Percentiles rank a stretch among this genome's conserved stretches.
phyloP scores from a whole-genome alignment of 2,329 filamentous ascomycete genomes.

The Epichloe glyceriae region DNA sequence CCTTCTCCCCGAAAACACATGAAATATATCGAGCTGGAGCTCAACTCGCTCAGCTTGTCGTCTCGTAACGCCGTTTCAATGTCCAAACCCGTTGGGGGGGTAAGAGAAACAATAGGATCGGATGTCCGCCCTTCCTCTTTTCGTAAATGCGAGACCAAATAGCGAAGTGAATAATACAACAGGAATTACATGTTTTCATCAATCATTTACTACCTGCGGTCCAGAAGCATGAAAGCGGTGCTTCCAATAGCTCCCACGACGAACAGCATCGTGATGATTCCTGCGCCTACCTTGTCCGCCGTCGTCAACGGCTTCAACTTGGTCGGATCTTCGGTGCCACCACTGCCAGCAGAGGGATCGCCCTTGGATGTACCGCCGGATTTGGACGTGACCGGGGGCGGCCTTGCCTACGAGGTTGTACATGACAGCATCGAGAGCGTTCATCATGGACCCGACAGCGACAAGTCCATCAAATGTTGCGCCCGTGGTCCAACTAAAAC shows the following conservation, averaged over 20 bases:
- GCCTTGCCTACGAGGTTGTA: conserved; percentile 39
- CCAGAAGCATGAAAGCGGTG: conserved; percentile 34
- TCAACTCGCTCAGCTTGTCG: background rate
- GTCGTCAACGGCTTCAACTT: conserved; percentile 27
- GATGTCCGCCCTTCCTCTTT: background rate
- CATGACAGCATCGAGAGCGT: conserved; percentile 49
- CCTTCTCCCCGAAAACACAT: background rate
- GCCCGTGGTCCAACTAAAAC: conserved; percentile 47
- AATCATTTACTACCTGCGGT: conserved; percentile 8
- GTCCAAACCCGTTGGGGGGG: background rate
- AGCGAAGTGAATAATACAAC: background rate
- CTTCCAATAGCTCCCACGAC: conserved; percentile 35
- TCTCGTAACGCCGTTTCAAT: conserved; percentile 1
- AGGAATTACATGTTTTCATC: background rate
- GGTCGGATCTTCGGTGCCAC: conserved; percentile 16
- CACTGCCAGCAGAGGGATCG: conserved; percentile 21
- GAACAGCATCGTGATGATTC: conserved; percentile 39
- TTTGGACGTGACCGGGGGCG: conserved; percentile 34
- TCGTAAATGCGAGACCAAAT: background rate
- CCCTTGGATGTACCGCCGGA: conserved; percentile 48
- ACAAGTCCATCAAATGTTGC: conserved; percentile 42
- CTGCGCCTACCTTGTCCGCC: conserved; percentile 41
- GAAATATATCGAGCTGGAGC: background rate
- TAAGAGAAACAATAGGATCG: background rate
- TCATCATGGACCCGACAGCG: conserved; percentile 60